Conservation (phyloP, 805 yeast genomes). For the Peterozyma toletana region DNA sequence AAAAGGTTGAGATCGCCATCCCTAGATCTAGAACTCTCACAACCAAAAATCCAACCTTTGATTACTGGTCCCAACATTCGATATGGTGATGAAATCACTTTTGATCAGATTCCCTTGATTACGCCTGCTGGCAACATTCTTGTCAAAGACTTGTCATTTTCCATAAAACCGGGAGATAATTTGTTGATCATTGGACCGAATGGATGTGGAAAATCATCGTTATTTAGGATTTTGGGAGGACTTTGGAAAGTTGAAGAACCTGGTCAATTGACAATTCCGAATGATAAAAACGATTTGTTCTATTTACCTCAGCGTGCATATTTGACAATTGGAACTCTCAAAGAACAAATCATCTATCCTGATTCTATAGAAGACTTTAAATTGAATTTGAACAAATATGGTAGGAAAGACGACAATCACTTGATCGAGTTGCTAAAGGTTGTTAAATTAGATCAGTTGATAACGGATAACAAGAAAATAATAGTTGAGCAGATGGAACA, state of each 20-base stretch:
- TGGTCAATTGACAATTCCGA: constrained; percentile 57
- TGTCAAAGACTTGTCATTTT: constrained; percentile 58
- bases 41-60: constrained; percentile 11
- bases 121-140: constrained; percentile 81
- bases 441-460: constrained; percentile 52
- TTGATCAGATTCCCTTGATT: constrained; percentile 68
- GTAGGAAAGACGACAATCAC: constrained; percentile 35
- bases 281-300: constrained; percentile 59
- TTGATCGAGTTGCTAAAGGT: constrained; percentile 46
- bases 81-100: constrained; percentile 58
- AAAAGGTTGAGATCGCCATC: neutral
- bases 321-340: constrained; percentile 68
- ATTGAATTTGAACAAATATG: constrained; percentile 24
- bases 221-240: constrained; percentile 87
- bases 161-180: constrained; percentile 76
- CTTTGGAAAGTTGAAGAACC: constrained; percentile 74
- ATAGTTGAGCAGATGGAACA: constrained; percentile 1
- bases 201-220: constrained; percentile 92
- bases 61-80: constrained; percentile 24
- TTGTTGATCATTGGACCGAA: constrained; percentile 90
- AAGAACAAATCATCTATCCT: constrained; percentile 89
- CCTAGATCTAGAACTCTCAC: neutral
- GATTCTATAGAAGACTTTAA: constrained; percentile 54
- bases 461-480: constrained; percentile 29
- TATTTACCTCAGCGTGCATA: constrained; percentile 93